These are phyloP conservation scores for Populus hybrid DNA, from an alignment of 441 rosid genomes.

Conservation along the genomic window DNA sequence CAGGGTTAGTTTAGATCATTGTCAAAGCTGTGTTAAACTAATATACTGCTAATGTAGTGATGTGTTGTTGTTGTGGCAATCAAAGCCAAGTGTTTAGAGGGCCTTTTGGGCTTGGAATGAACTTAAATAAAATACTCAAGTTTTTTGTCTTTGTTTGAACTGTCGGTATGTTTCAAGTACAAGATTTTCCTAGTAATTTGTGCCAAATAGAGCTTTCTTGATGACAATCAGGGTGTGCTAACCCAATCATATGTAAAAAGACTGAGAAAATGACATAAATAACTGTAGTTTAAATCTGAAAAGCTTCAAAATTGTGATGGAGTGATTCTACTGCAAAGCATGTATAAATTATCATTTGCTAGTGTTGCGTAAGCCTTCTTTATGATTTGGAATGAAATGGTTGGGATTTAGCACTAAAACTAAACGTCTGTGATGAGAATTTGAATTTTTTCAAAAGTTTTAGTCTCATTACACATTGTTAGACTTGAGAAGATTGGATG, in stretches of 20 bases:
- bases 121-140: neutral
- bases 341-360: neutral
- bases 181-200: neutral
- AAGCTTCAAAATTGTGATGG: neutral
- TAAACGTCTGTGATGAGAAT: neutral
- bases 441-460: neutral
- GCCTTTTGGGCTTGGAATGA: neutral
- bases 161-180: neutral
- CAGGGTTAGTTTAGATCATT: neutral
- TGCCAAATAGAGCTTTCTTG: neutral
- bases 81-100: neutral
- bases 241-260: neutral
- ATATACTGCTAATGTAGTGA: neutral
- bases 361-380: neutral
- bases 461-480: neutral
- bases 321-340: neutral
- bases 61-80: neutral
- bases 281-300: neutral
- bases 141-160: neutral
- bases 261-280: neutral
- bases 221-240: neutral
- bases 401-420: too few species aligned
- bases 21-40: neutral
- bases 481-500: neutral
- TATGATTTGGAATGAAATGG: neutral